phyloP scores from a whole-genome alignment of 2,329 filamentous ascomycete genomes.

The Clarireedia sp. region DNA sequence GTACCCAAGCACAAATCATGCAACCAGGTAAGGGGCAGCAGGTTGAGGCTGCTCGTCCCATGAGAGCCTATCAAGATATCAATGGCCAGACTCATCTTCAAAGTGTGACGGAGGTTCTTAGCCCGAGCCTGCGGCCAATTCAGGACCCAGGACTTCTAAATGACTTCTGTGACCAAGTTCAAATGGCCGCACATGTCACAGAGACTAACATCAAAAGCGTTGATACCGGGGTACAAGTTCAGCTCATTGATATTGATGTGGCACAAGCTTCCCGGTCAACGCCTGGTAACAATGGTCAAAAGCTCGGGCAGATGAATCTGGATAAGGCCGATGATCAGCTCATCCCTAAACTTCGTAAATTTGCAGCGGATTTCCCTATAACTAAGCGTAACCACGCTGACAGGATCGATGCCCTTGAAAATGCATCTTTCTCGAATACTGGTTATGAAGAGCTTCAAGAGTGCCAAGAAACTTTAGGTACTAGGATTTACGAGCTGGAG shows the following conservation, averaged over 20 bases:
- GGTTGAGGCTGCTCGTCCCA: slow-evolving; percentile 8
- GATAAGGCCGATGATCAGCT: slow-evolving; percentile 14
- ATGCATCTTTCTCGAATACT: slow-evolving; percentile 56
- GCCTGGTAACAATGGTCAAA: not conserved
- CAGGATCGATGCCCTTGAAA: slow-evolving; percentile 63
- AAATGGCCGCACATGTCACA: slow-evolving; percentile 15
- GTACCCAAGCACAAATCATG: slow-evolving; percentile 2
- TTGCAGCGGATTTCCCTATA: slow-evolving; percentile 21
- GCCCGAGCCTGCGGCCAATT: not conserved
- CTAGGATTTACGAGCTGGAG: slow-evolving; percentile 62
- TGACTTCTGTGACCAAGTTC: slow-evolving; percentile 13
- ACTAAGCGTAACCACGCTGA: slow-evolving; percentile 42
- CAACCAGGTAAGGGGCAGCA: slow-evolving; percentile 4
- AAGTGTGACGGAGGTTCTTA: slow-evolving; percentile 23
- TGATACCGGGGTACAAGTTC: slow-evolving; percentile 7
- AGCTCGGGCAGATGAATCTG: not conserved
- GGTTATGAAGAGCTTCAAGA: slow-evolving; percentile 64
- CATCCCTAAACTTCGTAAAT: slow-evolving; percentile 18
- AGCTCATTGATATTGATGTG: not conserved
- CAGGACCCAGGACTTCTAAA: not conserved
- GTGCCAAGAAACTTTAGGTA: slow-evolving; percentile 57
- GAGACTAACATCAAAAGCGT: slow-evolving; percentile 10
- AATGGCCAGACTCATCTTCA: slow-evolving; percentile 22
- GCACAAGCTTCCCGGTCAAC: not conserved
- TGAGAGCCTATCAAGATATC: slow-evolving; percentile 24